These are phyloP conservation scores for Boletus coccyginus DNA, from an alignment of 768 basidiomycete genomes.

Conservation along the genomic window DNA sequence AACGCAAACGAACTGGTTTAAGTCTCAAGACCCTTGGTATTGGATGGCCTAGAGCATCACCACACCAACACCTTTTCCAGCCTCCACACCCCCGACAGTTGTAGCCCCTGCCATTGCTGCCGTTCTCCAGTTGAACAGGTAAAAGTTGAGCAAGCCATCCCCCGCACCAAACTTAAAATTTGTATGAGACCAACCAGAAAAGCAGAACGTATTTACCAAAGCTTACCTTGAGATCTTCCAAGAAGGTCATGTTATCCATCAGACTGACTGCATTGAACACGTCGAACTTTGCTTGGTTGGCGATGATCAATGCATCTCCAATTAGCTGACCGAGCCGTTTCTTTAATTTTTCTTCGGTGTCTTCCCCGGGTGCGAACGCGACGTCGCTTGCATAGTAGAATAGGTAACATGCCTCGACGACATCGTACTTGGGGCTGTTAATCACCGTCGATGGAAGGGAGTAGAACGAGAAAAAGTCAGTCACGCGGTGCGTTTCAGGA, in stretches of 20 bases:
- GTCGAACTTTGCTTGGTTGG: conserved; percentile 85
- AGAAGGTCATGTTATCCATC: conserved; percentile 87
- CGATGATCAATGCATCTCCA: conserved; percentile 77
- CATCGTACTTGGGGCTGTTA: conserved; percentile 61
- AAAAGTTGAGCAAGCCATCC: conserved; percentile 89
- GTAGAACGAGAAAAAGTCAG: conserved; percentile 97
- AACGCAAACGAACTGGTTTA: neutral
- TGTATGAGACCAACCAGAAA: conserved; percentile 1
- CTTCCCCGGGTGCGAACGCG: conserved; percentile 59
- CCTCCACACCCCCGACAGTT: conserved; percentile 43
- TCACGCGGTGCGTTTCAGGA: conserved; percentile 76
- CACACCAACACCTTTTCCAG: conserved; percentile 84
- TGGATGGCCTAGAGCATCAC: conserved; percentile 74
- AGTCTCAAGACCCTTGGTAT: neutral
- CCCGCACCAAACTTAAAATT: conserved; percentile 79
- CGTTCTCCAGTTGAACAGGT: conserved; percentile 95
- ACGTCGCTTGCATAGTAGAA: conserved; percentile 91
- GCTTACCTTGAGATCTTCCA: conserved; percentile 79
- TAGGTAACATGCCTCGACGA: conserved; percentile 90
- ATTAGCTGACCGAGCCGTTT: conserved; percentile 69
- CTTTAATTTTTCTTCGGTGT: conserved; percentile 62
- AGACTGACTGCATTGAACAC: conserved; percentile 94
- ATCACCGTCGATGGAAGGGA: conserved; percentile 94
- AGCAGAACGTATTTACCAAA: neutral
- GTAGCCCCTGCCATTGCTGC: conserved; percentile 70